Evolutionary conservation across 2,329 filamentous ascomycete species (phyloP).

Genomic region (Cladophialophora immunda): DNA sequence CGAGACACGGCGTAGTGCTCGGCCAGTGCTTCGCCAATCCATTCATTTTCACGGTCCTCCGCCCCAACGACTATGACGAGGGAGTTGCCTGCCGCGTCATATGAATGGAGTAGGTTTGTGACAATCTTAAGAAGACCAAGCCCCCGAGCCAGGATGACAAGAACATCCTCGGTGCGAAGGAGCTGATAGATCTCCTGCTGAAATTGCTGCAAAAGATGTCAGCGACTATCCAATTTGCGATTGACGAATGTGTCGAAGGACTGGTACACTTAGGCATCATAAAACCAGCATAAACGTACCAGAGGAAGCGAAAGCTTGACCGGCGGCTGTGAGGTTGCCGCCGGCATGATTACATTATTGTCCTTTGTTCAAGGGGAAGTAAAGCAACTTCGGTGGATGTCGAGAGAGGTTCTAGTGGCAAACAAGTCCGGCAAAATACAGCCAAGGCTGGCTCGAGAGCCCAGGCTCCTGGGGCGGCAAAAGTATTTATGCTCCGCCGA

Average conservation of each 20-base stretch:
- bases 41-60: constrained; percentile 91
- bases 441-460: neutral
- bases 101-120: constrained; percentile 95
- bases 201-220: constrained; percentile 67
- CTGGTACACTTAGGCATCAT: neutral
- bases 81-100: constrained; percentile 95
- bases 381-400: neutral
- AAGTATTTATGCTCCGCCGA: neutral
- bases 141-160: constrained; percentile 89
- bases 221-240: constrained; percentile 23
- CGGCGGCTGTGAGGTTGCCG: constrained; percentile 55
- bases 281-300: constrained; percentile 47
- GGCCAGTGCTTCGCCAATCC: constrained; percentile 94
- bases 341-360: constrained; percentile 49
- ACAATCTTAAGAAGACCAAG: constrained; percentile 90
- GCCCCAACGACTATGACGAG: constrained; percentile 88
- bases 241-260: neutral
- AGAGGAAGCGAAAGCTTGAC: constrained; percentile 72
- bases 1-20: constrained; percentile 94
- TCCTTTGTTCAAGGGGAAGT: neutral
- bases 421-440: neutral
- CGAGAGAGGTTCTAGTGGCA: neutral
- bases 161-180: constrained; percentile 87
- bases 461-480: neutral
- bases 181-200: constrained; percentile 96